Percentiles rank a stretch among this genome's conserved stretches.
Evolutionary conservation across 1,284 basidiomycete species (phyloP).

Genomic region (Ganoderma resinaceum): DNA sequence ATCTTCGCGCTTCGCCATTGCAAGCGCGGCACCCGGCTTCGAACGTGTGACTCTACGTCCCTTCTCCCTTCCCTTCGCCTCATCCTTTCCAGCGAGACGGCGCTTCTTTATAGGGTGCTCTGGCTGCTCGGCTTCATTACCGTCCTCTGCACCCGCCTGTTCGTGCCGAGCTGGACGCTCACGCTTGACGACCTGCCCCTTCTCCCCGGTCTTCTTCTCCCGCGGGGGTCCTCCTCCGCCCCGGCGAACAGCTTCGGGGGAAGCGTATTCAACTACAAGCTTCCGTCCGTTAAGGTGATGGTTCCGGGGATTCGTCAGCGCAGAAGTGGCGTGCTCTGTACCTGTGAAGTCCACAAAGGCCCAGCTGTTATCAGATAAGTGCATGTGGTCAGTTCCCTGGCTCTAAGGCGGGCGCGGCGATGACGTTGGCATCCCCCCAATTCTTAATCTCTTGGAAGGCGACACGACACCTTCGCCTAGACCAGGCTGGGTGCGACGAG

Average conservation of each 20-base stretch:
- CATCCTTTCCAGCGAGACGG: slow-evolving; percentile 17
- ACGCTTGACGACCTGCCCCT: slow-evolving; percentile 20
- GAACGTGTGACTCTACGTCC: slow-evolving; percentile 38
- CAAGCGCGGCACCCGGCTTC: slow-evolving; percentile 91
- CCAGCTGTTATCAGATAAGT: slow-evolving; percentile 63
- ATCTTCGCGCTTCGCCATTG: slow-evolving; percentile 86
- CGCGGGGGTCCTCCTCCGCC: slow-evolving; percentile 54
- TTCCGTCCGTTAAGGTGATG: slow-evolving; percentile 85
- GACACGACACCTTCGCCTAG: too few species aligned
- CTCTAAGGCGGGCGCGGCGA: slow-evolving; percentile 4
- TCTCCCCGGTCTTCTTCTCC: slow-evolving; percentile 30
- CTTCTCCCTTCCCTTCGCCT: slow-evolving; percentile 11
- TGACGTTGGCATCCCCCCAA: slow-evolving; percentile 1
- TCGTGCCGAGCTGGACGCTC: slow-evolving; percentile 15
- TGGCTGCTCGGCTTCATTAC: slow-evolving; percentile 14
- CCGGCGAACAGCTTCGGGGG: slow-evolving; percentile 83
- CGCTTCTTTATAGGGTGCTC: slow-evolving; percentile 28
- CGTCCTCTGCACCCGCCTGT: slow-evolving; percentile 9
- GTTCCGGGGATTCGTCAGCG: slow-evolving; percentile 86
- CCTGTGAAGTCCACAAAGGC: slow-evolving; percentile 94
- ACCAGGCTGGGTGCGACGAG: background rate
- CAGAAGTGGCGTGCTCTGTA: slow-evolving; percentile 80
- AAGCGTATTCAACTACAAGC: slow-evolving; percentile 90
- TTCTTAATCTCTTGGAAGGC: background rate
- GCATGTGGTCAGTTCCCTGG: background rate